A percentile compares a stretch with the other conserved stretches of the same genome.
phyloP scores from a whole-genome alignment of 176 grass and related monocot species.

The Sorghum bicolor region DNA sequence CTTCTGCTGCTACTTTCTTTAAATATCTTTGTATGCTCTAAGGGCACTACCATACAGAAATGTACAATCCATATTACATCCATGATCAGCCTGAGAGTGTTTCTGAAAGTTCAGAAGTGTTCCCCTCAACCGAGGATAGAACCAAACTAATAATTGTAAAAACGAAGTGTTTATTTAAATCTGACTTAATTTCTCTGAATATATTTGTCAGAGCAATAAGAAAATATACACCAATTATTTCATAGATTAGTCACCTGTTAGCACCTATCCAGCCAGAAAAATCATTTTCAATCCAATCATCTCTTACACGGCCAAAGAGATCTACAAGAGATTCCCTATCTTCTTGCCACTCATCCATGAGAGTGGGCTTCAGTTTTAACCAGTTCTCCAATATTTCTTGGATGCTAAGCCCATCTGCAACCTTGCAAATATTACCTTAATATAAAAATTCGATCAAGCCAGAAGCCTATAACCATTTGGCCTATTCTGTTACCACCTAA shows the following conservation, averaged over 20 bases:
- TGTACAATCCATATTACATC: neutral
- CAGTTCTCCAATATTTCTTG: constrained; percentile 74
- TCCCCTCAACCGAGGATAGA: neutral
- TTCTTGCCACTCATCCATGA: constrained; percentile 86
- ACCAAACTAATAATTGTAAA: neutral
- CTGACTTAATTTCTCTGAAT: neutral
- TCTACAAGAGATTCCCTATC: constrained; percentile 67
- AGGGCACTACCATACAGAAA: neutral
- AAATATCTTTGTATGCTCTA: neutral
- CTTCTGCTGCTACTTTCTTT: neutral
- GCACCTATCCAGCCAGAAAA: constrained; percentile 77
- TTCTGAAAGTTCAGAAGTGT: neutral
- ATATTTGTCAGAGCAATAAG: neutral
- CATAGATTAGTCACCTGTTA: constrained; percentile 58
- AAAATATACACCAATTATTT: constrained; percentile 12
- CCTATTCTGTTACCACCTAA: constrained; percentile 2
- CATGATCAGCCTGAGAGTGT: neutral
- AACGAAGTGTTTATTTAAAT: neutral
- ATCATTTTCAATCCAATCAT: constrained; percentile 98
- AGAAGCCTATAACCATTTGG: constrained; percentile 20
- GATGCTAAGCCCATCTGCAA: constrained; percentile 80
- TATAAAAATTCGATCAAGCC: constrained; percentile 34
- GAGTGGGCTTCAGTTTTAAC: constrained; percentile 65
- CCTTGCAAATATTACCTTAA: constrained; percentile 49
- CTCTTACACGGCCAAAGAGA: constrained; percentile 82